A percentile compares a stretch with the other conserved stretches of the same genome.
These are phyloP conservation scores for Moringa oleifera DNA, from an alignment of 345 rosid species.

Conservation along the genomic window DNA sequence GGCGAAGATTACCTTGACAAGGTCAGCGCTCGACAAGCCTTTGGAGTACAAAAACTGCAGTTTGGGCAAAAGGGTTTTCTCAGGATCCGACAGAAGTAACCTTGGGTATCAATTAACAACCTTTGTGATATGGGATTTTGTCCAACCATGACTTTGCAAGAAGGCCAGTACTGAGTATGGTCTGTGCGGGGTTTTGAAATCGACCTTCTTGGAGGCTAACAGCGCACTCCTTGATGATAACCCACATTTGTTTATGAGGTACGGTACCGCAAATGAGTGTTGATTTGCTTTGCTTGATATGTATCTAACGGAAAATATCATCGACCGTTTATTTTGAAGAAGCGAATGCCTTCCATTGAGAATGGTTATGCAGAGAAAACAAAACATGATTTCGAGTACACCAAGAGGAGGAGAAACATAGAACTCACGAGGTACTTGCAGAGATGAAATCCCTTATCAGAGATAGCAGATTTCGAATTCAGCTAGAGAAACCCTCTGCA, in stretches of 20 bases:
- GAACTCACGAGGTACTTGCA: no score
- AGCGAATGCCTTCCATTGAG: no score
- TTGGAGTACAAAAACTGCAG: conserved; percentile 18
- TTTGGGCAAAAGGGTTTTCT: conserved; percentile 10
- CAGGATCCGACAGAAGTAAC: not conserved
- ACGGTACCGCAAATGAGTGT: not conserved
- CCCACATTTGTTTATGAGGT: conserved; percentile 7
- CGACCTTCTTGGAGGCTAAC: not conserved
- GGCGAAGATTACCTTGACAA: conserved; percentile 1
- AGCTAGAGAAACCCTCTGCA: no score
- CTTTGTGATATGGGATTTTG: conserved; percentile 8
- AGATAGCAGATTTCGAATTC: no score
- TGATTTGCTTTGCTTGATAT: not conserved
- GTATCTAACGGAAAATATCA: not conserved
- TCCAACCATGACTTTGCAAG: conserved; percentile 2
- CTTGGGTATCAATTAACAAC: not conserved
- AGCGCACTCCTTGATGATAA: conserved; percentile 4
- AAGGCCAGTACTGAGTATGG: conserved; percentile 12
- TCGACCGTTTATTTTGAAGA: no score
- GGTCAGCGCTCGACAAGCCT: conserved; percentile 10
- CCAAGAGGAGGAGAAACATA: no score
- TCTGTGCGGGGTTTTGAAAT: conserved; percentile 6
- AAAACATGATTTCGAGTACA: no score
- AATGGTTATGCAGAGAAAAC: no score
- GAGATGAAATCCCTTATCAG: no score